A percentile compares a stretch with the other conserved stretches of the same genome.
Conservation (phyloP, 352 stramenopile species). For the Globisporangium cederbergense region DNA sequence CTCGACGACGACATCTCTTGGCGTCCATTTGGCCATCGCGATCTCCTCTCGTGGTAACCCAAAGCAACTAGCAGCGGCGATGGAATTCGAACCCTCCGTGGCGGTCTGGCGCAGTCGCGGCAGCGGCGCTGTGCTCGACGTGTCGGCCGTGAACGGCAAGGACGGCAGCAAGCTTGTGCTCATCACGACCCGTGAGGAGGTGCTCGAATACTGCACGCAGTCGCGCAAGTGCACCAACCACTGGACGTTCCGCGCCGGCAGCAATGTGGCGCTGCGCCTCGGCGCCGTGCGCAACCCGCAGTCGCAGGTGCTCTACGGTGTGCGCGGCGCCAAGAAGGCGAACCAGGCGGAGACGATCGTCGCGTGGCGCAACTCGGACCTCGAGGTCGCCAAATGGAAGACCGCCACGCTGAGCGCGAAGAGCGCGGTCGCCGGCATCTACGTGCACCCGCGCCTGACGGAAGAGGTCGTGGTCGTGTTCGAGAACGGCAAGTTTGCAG, state of each 20-base stretch:
- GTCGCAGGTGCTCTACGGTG: slow-evolving; percentile 54
- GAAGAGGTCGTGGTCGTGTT: slow-evolving; percentile 69
- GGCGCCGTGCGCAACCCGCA: slow-evolving; percentile 50
- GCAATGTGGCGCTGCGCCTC: slow-evolving; percentile 41
- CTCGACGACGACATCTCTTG: not conserved
- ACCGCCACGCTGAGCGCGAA: slow-evolving; percentile 31
- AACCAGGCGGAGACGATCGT: slow-evolving; percentile 44
- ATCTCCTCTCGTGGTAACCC: not conserved
- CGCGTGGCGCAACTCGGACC: slow-evolving; percentile 57
- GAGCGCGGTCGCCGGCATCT: slow-evolving; percentile 34
- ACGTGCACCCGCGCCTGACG: slow-evolving; percentile 58
- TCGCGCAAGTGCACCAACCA: slow-evolving; percentile 73
- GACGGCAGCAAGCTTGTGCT: slow-evolving; percentile 59
- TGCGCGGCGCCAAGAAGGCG: slow-evolving; percentile 53
- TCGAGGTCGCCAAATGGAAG: slow-evolving; percentile 65
- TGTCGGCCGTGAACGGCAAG: slow-evolving; percentile 33
- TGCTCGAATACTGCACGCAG: slow-evolving; percentile 61
- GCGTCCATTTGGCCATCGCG: slow-evolving; percentile 10
- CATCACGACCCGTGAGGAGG: slow-evolving; percentile 57
- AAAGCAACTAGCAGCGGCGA: slow-evolving; percentile 15
- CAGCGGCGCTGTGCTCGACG: slow-evolving; percentile 43
- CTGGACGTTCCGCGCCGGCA: slow-evolving; percentile 66
- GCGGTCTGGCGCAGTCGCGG: slow-evolving; percentile 61
- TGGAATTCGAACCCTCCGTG: slow-evolving; percentile 71
- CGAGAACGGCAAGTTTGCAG: slow-evolving; percentile 52